Evolutionary conservation across 345 rosid species (phyloP).

Genomic region (Laguncularia racemosa): DNA sequence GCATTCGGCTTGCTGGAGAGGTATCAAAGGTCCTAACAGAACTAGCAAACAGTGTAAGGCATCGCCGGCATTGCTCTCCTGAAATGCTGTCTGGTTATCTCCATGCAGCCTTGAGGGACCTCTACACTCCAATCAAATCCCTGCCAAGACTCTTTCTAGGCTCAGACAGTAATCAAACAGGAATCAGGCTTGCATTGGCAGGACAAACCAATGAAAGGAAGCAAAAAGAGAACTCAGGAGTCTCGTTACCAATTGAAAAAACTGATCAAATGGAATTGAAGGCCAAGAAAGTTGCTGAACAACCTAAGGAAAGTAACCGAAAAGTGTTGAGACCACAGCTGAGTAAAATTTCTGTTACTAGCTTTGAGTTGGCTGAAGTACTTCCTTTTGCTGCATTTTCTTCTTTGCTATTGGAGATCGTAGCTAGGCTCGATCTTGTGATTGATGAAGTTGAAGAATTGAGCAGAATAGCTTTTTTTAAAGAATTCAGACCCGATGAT

Average conservation of each 20-base stretch:
- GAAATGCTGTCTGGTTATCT: conserved; percentile 72
- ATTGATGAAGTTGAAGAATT: conserved; percentile 67
- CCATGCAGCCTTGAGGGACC: conserved; percentile 68
- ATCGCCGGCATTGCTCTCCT: conserved; percentile 68
- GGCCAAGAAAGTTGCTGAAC: conserved; percentile 24
- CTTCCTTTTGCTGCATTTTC: conserved; percentile 89
- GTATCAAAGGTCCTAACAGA: conserved; percentile 53
- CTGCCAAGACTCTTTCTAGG: conserved; percentile 77
- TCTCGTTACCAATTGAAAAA: conserved; percentile 47
- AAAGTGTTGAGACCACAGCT: conserved; percentile 57
- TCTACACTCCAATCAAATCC: conserved; percentile 61
- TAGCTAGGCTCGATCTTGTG: conserved; percentile 64
- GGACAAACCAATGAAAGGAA: conserved; percentile 34
- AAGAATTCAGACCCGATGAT: conserved; percentile 39
- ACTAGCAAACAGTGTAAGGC: conserved; percentile 50
- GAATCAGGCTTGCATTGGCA: conserved; percentile 35
- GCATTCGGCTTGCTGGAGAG: conserved; percentile 62
- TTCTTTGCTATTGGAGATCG: conserved; percentile 60
- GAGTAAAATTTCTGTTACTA: conserved; percentile 58
- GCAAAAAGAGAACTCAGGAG: conserved; percentile 13
- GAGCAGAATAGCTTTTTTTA: conserved; percentile 58
- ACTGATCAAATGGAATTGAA: conserved; percentile 65
- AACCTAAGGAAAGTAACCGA: conserved; percentile 26
- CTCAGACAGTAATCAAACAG: conserved; percentile 35
- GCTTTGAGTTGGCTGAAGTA: conserved; percentile 73